These are phyloP conservation scores for Betula pendula DNA, from an alignment of 306 rosid species.

Conservation along the genomic window DNA sequence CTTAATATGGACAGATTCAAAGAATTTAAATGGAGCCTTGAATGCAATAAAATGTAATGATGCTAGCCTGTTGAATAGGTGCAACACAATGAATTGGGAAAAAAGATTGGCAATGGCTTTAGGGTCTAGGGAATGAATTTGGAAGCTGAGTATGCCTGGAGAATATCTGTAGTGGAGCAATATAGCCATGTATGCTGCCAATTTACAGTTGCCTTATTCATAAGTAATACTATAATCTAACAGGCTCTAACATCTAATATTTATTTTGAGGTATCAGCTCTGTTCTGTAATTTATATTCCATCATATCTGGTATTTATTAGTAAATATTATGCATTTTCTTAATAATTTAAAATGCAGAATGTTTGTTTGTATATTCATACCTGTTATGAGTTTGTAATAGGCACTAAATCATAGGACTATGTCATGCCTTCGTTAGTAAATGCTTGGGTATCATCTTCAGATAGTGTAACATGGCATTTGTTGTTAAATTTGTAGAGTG, in stretches of 20 bases:
- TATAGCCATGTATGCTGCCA: background rate
- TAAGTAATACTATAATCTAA: background rate
- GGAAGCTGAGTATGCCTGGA: background rate
- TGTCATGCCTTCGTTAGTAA: background rate
- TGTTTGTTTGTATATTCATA: background rate
- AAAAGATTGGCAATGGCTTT: background rate
- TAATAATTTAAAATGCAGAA: background rate
- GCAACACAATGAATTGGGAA: background rate
- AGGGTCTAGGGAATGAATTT: background rate
- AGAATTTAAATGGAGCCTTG: background rate
- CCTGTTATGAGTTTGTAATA: background rate
- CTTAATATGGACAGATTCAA: background rate
- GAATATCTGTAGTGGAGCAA: background rate
- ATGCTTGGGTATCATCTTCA: background rate
- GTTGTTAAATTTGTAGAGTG: background rate
- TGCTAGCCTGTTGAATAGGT: background rate
- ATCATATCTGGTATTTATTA: background rate
- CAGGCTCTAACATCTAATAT: background rate
- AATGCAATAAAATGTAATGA: background rate
- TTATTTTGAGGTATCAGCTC: background rate
- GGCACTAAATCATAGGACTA: background rate
- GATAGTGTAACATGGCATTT: background rate
- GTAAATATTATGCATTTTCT: background rate
- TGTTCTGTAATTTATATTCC: background rate
- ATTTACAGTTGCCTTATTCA: background rate